Evolutionary conservation across 2,329 filamentous ascomycete genomes (phyloP).

Genomic region (Lasiodiplodia hormozganensis): DNA sequence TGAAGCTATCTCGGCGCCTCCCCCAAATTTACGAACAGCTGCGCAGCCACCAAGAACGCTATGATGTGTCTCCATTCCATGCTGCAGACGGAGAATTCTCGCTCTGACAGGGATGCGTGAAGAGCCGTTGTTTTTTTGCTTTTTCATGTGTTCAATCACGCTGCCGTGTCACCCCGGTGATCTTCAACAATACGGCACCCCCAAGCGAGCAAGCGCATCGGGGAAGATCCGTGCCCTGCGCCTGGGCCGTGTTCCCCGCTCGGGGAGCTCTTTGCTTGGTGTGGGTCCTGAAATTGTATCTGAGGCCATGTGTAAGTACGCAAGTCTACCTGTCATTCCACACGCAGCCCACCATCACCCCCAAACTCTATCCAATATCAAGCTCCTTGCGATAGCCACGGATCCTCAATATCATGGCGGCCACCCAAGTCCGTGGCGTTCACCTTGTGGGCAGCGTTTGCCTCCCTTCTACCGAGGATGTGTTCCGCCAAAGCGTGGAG

Average conservation of each 20-base stretch:
- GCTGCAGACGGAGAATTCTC: neutral
- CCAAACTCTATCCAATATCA: neutral
- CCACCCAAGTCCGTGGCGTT: conserved; percentile 29
- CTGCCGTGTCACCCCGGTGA: conserved; percentile 8
- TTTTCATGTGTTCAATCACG: conserved; percentile 11
- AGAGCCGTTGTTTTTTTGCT: neutral
- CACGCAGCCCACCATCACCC: neutral
- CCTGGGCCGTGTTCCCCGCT: conserved; percentile 11
- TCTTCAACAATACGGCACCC: conserved; percentile 1
- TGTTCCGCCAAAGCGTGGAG: conserved; percentile 27
- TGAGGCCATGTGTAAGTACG: neutral
- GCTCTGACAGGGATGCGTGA: neutral
- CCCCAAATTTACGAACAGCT: neutral
- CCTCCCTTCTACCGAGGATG: conserved; percentile 24
- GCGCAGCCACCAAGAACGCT: neutral
- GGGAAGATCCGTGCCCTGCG: neutral
- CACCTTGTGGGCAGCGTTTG: conserved; percentile 34
- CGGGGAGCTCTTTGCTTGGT: neutral
- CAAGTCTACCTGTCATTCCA: neutral
- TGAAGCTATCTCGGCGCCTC: neutral
- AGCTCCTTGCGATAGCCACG: neutral
- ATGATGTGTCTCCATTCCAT: neutral
- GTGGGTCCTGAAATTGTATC: conserved; percentile 1
- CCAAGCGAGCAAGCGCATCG: neutral
- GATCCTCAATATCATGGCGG: neutral